These are phyloP conservation scores for Colletotrichum musicola DNA, from an alignment of 2,329 filamentous ascomycete species.

Conservation along the genomic window DNA sequence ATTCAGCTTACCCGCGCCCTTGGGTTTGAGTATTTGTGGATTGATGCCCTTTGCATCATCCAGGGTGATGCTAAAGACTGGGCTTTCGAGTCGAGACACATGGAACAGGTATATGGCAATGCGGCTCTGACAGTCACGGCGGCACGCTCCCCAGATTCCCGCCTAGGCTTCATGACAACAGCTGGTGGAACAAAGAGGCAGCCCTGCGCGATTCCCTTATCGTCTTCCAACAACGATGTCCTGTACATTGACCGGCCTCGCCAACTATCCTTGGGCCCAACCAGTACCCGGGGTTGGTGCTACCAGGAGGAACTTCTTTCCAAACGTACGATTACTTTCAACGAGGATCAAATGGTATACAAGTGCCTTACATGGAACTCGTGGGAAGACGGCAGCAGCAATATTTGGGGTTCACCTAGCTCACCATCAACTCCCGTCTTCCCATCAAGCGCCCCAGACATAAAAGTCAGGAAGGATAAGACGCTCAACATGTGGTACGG, in stretches of 20 bases:
- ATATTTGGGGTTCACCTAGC: background rate
- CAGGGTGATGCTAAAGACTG: slow-evolving; percentile 32
- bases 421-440: background rate
- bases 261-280: background rate
- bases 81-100: slow-evolving; percentile 23
- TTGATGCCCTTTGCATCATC: slow-evolving; percentile 29
- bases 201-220: background rate
- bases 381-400: slow-evolving; percentile 12
- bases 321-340: slow-evolving; percentile 1
- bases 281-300: slow-evolving; percentile 23
- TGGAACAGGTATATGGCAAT: slow-evolving; percentile 34
- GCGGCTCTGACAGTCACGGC: slow-evolving; percentile 22
- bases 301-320: slow-evolving; percentile 22
- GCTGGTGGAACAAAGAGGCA: background rate
- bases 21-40: background rate
- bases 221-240: background rate
- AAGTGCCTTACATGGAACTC: slow-evolving; percentile 1
- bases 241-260: slow-evolving; percentile 1
- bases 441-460: background rate
- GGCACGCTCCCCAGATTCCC: background rate
- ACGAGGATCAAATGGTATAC: slow-evolving; percentile 10
- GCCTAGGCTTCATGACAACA: slow-evolving; percentile 8
- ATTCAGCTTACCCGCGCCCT: background rate
- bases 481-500: slow-evolving; percentile 20
- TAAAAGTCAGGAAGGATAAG: background rate